Conservation (phyloP, 495 filamentous ascomycete species). For the Xylaria curta region DNA sequence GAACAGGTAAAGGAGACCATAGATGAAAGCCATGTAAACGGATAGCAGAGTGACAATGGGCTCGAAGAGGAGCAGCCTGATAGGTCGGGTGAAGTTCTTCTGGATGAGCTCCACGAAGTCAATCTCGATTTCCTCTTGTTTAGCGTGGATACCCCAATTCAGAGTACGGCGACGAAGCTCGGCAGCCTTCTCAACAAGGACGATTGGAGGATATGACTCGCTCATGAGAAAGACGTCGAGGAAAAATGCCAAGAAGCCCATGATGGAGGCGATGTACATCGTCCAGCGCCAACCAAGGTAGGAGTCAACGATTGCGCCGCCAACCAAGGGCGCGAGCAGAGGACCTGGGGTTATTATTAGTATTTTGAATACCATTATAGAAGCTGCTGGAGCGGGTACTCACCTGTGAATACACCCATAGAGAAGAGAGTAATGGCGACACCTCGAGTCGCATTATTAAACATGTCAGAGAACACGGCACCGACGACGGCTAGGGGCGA, state of each 20-base stretch:
- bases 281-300: constrained; percentile 88
- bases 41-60: constrained; percentile 77
- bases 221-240: constrained; percentile 74
- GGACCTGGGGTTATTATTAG: constrained; percentile 56
- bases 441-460: constrained; percentile 77
- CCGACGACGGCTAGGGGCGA: constrained; percentile 84
- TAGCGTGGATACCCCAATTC: constrained; percentile 95
- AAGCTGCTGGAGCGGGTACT: too few species aligned
- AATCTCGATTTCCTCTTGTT: constrained; percentile 91
- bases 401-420: constrained; percentile 74
- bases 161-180: constrained; percentile 80
- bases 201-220: constrained; percentile 85
- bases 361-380: too few species aligned
- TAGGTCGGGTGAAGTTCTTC: constrained; percentile 84
- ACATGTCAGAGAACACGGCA: constrained; percentile 89
- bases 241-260: constrained; percentile 75
- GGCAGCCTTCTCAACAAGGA: constrained; percentile 76
- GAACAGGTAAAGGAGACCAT: constrained; percentile 83
- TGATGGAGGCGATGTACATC: constrained; percentile 71
- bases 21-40: constrained; percentile 84
- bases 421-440: constrained; percentile 83
- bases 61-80: constrained; percentile 79
- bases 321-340: constrained; percentile 80
- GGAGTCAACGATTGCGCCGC: constrained; percentile 78
- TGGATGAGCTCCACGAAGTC: constrained; percentile 77